Conservation (phyloP, 2,329 filamentous ascomycete species). For the Pseudopyricularia cyperi region DNA sequence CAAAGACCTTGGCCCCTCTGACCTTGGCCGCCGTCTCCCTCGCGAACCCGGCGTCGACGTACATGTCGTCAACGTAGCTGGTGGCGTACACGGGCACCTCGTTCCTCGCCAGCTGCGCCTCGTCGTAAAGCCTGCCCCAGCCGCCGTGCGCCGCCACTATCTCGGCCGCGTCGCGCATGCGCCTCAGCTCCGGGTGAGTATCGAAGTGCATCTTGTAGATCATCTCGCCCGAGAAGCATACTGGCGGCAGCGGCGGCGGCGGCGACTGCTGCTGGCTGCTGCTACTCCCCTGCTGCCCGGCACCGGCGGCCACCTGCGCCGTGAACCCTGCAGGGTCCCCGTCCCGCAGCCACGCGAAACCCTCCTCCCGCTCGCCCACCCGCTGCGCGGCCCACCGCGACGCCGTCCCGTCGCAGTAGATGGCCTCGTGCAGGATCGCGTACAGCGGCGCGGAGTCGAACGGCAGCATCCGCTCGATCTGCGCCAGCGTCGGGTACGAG, state of each 20-base stretch:
- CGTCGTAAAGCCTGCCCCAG: constrained; percentile 70
- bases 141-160: constrained; percentile 52
- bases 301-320: not conserved
- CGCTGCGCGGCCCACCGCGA: constrained; percentile 67
- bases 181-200: constrained; percentile 61
- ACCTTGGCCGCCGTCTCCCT: constrained; percentile 63
- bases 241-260: no score
- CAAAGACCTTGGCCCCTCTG: constrained; percentile 63
- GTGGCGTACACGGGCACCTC: constrained; percentile 78
- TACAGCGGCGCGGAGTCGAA: constrained; percentile 76
- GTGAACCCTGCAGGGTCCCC: not conserved
- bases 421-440: constrained; percentile 73
- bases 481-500: constrained; percentile 55
- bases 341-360: constrained; percentile 37
- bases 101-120: constrained; percentile 59
- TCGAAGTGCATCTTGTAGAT: constrained; percentile 78
- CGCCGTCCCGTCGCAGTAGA: constrained; percentile 63
- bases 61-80: constrained; percentile 81
- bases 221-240: constrained; percentile 89
- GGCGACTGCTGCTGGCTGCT: constrained; percentile 32
- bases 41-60: constrained; percentile 67
- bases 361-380: constrained; percentile 34
- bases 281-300: constrained; percentile 12
- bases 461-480: constrained; percentile 51
- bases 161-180: constrained; percentile 55